These are phyloP conservation scores for Colletotrichum sojae DNA, from an alignment of 2,329 filamentous ascomycete genomes.

Conservation along the genomic window DNA sequence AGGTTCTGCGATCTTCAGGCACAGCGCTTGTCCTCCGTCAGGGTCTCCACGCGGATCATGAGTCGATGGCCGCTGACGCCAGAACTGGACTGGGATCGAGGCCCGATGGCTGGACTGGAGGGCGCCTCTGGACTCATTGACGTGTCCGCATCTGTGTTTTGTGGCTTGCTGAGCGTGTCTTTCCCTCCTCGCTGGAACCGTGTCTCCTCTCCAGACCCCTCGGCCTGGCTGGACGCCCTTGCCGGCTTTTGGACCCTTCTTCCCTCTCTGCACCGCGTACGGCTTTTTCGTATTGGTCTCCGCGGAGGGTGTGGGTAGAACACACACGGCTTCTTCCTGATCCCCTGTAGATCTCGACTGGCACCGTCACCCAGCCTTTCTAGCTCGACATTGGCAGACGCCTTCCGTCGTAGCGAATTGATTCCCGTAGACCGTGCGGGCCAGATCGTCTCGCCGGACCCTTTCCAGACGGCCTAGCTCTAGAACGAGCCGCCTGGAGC, in stretches of 20 bases:
- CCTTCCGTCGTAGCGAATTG: background rate
- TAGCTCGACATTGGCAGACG: conserved; percentile 10
- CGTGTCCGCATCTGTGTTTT: conserved; percentile 20
- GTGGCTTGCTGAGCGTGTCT: conserved; percentile 16
- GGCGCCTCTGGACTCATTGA: conserved; percentile 6
- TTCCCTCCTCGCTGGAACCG: background rate
- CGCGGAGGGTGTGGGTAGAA: background rate
- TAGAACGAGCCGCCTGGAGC: background rate
- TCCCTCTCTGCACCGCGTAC: background rate
- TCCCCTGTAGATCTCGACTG: conserved; percentile 17
- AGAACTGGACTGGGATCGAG: background rate
- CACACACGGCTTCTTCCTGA: background rate
- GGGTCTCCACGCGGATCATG: background rate
- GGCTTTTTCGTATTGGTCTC: background rate
- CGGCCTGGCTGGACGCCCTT: background rate
- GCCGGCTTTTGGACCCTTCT: conserved; percentile 7
- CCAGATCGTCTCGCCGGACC: background rate
- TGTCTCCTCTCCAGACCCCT: background rate
- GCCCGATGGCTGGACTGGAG: conserved; percentile 1
- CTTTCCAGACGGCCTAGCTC: background rate
- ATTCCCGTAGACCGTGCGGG: background rate
- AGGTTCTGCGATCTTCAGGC: background rate
- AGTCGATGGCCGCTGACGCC: background rate
- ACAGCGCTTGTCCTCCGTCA: background rate
- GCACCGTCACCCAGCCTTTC: background rate